These are phyloP conservation scores for Geoglossum glabrum DNA, from an alignment of 495 filamentous ascomycete species.

Conservation along the genomic window DNA sequence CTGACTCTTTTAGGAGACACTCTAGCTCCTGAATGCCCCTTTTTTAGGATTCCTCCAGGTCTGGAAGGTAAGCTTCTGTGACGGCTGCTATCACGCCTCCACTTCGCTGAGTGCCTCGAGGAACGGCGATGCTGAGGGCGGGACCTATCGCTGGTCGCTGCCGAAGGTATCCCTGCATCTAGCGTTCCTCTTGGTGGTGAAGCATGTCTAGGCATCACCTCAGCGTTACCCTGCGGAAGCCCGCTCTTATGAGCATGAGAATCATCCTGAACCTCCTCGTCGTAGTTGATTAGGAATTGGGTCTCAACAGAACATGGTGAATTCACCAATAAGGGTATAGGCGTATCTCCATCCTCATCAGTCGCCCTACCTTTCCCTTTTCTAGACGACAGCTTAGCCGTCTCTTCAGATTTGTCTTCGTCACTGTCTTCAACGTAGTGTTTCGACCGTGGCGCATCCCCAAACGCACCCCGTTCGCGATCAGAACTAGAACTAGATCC, in stretches of 20 bases:
- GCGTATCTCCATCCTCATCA: background rate
- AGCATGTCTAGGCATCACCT: too few species aligned
- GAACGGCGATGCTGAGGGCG: background rate
- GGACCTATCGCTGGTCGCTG: background rate
- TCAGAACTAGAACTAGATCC: background rate
- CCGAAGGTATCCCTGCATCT: background rate
- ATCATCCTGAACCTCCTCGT: background rate
- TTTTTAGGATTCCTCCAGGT: background rate
- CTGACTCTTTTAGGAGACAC: background rate
- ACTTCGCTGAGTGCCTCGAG: background rate
- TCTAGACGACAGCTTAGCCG: background rate
- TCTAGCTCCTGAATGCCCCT: background rate
- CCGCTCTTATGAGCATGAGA: background rate
- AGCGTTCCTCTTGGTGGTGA: background rate
- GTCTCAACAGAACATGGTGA: background rate
- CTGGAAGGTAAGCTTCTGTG: background rate
- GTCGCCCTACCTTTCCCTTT: background rate
- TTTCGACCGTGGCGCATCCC: background rate
- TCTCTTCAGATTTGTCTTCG: background rate
- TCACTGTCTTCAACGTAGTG: background rate
- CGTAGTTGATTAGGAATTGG: background rate
- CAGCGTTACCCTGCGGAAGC: too few species aligned
- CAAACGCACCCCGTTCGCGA: background rate
- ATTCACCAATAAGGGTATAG: background rate
- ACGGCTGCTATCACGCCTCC: background rate